Base-by-base conservation (phyloP, 495 filamentous ascomycete species). In the Daldinia caldariorum region DNA sequence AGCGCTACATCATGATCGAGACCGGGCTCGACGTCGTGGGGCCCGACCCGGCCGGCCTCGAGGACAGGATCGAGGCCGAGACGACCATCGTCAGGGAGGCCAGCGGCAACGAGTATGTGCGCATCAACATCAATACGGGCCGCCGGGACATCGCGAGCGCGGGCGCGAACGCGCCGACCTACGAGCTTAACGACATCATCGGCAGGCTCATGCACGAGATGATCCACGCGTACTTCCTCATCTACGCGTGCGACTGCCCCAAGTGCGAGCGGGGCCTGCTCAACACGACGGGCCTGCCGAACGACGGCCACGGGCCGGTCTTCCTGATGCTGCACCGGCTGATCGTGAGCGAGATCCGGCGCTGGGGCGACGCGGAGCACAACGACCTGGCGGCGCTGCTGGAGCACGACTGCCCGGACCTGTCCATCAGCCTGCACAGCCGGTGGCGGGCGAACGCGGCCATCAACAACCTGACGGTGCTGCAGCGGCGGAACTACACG, bases 311-410 rank as follows among this genome's bases (percentile, higher is more conserved):
- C 51, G 65, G 70, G 4, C 65, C 64, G 6, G 0, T 72, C 1
- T 72, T 72, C 41, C 29, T 65, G 6, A 68, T 72, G 47, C 60
- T 72, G 4, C 64, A 72, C 34, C 65, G 65, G 1, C 55, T 65
- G 32, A 61, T 72, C 7, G 18, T 72, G 14, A 59, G 38, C 2
- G 70, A 72, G 61, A 38, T 72, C 4, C 60, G 65, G 10, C 39
- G 14, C 3, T 72, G 70, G 70, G 55, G 57, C 9, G 12, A 32
- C 0, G 0, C 4, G 1, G 47, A n/a, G 1, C 43, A 4, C 7
- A 13, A 39, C 10, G 51, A 20, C 7, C 22, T 70, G 12, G 3
- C 22, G 9, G 22, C 9, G 29, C 39, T 72, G 5, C 55, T 58
- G 2, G 8, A 2, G 7, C 34, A 61, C 0, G 70, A 72, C 56